Base-by-base conservation (phyloP, 345 rosid species). In the Eucalyptus cladocalyx region DNA sequence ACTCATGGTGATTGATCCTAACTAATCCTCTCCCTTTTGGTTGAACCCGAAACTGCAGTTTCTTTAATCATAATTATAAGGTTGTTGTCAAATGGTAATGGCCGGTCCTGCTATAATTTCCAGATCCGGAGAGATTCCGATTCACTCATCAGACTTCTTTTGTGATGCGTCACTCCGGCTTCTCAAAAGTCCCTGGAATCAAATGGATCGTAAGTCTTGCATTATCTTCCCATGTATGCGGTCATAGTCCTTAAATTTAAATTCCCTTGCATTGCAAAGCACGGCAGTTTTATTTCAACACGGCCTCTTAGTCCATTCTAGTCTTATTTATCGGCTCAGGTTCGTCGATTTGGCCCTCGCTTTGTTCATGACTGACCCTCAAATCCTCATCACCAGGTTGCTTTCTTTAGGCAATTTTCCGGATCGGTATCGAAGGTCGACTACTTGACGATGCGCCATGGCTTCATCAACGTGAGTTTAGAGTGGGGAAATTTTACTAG, bases 121-220 rank as follows among this genome's bases (percentile, higher is more conserved):
- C 91, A 94, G 97, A 94, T 91, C 95, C 95, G 11, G 65, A 90
- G 60, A 94, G 95, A 87, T 94, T 94, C 89, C 91, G 96, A 86
- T 92, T 95, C 9, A 93, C 95, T n/a, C 97, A 93, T 80, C 95
- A 94, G 89, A 94, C 95, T 23, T 94, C 96, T 8, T 95, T 95
- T 21, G 95, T 93, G 40, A 94, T 48, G 91, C 92, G 91, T 32
- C 96, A 95, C 91, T 91, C 94, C 14, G 93, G 92, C 88, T 88
- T 91, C 83, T 93, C 93, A 0, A 92, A 51, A 67, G 80, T 67
- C 4, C 93, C 93, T 1, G 87, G 92, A 86, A 87, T 94, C 17
- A 90, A 89, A 90, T 95, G 94, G 93, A 90, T 93, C 1, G 97
- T 95, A 93, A 93, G 95, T 72, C 67, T 28, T 34, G 26, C 9